Evolutionary conservation across 2,329 filamentous ascomycete species (phyloP).

Genomic region (Emergomyces orientalis): DNA sequence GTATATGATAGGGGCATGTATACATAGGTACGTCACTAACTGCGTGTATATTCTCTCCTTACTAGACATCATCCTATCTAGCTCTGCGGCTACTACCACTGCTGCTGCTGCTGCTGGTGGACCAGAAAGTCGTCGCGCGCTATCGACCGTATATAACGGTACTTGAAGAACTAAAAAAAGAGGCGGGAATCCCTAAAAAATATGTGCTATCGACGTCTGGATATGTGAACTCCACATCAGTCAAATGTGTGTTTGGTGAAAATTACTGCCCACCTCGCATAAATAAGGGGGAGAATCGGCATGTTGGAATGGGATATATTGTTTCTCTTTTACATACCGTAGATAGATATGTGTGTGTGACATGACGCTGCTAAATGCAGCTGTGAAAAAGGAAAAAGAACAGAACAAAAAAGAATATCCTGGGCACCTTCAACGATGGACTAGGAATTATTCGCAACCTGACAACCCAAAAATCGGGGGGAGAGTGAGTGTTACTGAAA

Average conservation of each 20-base stretch:
- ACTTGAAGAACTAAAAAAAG: not conserved
- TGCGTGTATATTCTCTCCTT: not conserved
- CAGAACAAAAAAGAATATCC: constrained; percentile 4
- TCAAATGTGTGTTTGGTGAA: not conserved
- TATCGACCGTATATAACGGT: not conserved
- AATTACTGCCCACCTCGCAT: not conserved
- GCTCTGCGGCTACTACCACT: not conserved
- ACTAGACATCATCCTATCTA: not conserved
- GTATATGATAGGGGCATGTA: not conserved
- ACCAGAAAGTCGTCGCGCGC: not conserved
- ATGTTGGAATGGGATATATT: constrained; percentile 4
- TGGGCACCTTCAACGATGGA: not conserved
- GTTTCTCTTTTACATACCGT: constrained; percentile 23
- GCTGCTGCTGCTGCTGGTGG: not conserved
- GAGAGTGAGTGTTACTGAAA: not conserved
- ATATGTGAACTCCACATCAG: not conserved
- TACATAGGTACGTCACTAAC: constrained; percentile 1
- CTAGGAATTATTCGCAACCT: not conserved
- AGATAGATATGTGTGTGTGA: constrained; percentile 28
- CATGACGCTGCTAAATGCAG: constrained; percentile 3
- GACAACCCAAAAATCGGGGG: not conserved
- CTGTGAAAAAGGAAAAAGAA: not conserved
- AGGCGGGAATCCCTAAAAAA: no score
- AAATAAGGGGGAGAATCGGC: not conserved
- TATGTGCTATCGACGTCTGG: not conserved